Conservation (phyloP, 2,329 filamentous ascomycete genomes). For the Microascus cirrosus region DNA sequence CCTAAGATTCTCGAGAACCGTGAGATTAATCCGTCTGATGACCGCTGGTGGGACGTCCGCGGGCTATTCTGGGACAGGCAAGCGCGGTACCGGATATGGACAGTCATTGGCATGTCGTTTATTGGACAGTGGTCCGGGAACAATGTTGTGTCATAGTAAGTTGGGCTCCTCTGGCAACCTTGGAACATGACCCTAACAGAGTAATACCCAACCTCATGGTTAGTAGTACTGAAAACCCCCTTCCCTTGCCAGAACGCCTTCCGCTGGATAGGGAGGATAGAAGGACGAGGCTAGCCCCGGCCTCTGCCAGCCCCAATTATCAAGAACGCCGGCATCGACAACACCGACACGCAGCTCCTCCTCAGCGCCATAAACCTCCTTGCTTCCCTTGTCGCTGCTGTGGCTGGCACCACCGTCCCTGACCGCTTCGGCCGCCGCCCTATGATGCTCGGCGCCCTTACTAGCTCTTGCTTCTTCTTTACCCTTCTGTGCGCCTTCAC, state of each 20-base stretch:
- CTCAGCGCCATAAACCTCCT: constrained; percentile 45
- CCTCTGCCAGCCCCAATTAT: background rate
- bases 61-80: constrained; percentile 52
- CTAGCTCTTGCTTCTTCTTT: constrained; percentile 37
- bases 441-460: constrained; percentile 37
- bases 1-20: constrained; percentile 56
- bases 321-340: background rate
- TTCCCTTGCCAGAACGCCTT: no score
- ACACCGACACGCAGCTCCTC: constrained; percentile 8
- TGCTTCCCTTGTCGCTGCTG: constrained; percentile 44
- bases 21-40: constrained; percentile 38
- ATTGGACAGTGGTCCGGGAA: constrained; percentile 61
- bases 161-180: constrained; percentile 41
- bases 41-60: constrained; percentile 38
- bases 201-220: constrained; percentile 26
- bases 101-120: constrained; percentile 51
- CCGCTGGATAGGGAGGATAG: no score
- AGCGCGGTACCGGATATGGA: constrained; percentile 51
- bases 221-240: background rate
- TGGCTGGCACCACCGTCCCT: constrained; percentile 37
- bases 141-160: constrained; percentile 56
- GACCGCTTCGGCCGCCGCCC: constrained; percentile 40
- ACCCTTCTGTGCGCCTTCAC: constrained; percentile 40
- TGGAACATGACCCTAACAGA: constrained; percentile 42
- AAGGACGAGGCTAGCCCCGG: no score